These are phyloP conservation scores for Juglanconis oblonga DNA, from an alignment of 2,329 filamentous ascomycete genomes.

Conservation along the genomic window DNA sequence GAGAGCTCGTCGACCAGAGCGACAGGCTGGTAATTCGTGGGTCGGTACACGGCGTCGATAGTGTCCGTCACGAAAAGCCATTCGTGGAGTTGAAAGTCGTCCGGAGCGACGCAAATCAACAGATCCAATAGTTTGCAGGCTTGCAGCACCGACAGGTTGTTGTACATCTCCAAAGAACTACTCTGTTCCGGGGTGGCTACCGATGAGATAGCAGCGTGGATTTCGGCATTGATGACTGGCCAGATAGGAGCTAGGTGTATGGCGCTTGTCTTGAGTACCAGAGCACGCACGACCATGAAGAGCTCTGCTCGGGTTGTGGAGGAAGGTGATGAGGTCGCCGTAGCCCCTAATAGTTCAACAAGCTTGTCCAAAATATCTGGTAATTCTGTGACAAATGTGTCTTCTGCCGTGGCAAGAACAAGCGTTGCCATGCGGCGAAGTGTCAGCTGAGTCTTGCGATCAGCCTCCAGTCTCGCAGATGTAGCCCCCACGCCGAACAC, in stretches of 20 bases:
- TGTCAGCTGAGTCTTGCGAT: conserved; percentile 87
- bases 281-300: conserved; percentile 80
- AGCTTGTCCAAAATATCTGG: conserved; percentile 74
- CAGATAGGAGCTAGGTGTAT: conserved; percentile 81
- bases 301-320: conserved; percentile 85
- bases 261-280: conserved; percentile 75
- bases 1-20: conserved; percentile 83
- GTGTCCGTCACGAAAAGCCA: conserved; percentile 98
- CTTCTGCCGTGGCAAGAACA: conserved; percentile 71
- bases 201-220: conserved; percentile 76
- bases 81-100: conserved; percentile 97
- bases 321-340: conserved; percentile 85
- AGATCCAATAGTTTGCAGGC: conserved; percentile 91
- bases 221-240: conserved; percentile 84
- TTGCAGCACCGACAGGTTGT: conserved; percentile 74
- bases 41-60: conserved; percentile 89
- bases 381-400: conserved; percentile 78
- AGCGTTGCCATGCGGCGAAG: conserved; percentile 79
- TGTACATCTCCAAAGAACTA: conserved; percentile 67
- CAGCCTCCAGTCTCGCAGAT: conserved; percentile 89
- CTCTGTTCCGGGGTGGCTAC: conserved; percentile 66
- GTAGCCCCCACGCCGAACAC: conserved; percentile 98
- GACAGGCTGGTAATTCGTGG: conserved; percentile 63
- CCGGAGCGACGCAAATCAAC: conserved; percentile 80
- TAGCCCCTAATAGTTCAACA: conserved; percentile 81